phyloP scores from a whole-genome alignment of 805 yeast species.

The Millerozyma miso region DNA sequence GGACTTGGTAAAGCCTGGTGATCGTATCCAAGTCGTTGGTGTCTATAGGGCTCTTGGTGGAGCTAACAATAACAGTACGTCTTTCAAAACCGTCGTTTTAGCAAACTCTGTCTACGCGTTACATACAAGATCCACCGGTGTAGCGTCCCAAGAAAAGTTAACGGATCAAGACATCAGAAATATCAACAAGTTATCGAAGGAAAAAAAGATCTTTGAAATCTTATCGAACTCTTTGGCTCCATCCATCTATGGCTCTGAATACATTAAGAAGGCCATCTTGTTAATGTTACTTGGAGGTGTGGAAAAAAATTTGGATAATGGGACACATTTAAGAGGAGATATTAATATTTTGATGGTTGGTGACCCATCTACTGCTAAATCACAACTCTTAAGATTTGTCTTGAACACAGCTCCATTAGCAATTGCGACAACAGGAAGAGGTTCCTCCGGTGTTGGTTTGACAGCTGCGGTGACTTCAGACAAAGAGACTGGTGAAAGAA shows the following conservation, averaged over 20 bases:
- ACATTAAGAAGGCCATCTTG: slow-evolving; percentile 85
- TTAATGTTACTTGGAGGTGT: slow-evolving; percentile 91
- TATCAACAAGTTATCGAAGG: slow-evolving; percentile 73
- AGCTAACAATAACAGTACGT: slow-evolving; percentile 50
- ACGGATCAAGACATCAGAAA: slow-evolving; percentile 82
- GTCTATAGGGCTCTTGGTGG: slow-evolving; percentile 91
- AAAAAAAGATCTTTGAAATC: slow-evolving; percentile 67
- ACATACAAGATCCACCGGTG: slow-evolving; percentile 84
- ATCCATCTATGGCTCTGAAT: slow-evolving; percentile 88
- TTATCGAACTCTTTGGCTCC: slow-evolving; percentile 90
- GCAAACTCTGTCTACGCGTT: slow-evolving; percentile 88
- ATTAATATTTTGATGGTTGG: slow-evolving; percentile 95
- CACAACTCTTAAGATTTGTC: slow-evolving; percentile 91
- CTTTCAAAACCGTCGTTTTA: slow-evolving; percentile 77
- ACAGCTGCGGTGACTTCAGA: slow-evolving; percentile 98
- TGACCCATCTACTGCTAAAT: slow-evolving; percentile 97
- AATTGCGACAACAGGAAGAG: slow-evolving; percentile 97
- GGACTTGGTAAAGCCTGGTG: slow-evolving; percentile 92
- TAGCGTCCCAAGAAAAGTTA: slow-evolving; percentile 62
- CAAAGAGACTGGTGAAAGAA: slow-evolving; percentile 93
- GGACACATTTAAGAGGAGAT: slow-evolving; percentile 97
- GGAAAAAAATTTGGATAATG: slow-evolving; percentile 89
- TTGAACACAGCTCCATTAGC: slow-evolving; percentile 93
- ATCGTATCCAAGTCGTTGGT: slow-evolving; percentile 90
- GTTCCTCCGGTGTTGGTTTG: slow-evolving; percentile 99